A percentile compares a stretch with the other conserved stretches of the same genome.
Conservation (phyloP, 805 yeast species). For the Danielozyma ontarioensis region DNA sequence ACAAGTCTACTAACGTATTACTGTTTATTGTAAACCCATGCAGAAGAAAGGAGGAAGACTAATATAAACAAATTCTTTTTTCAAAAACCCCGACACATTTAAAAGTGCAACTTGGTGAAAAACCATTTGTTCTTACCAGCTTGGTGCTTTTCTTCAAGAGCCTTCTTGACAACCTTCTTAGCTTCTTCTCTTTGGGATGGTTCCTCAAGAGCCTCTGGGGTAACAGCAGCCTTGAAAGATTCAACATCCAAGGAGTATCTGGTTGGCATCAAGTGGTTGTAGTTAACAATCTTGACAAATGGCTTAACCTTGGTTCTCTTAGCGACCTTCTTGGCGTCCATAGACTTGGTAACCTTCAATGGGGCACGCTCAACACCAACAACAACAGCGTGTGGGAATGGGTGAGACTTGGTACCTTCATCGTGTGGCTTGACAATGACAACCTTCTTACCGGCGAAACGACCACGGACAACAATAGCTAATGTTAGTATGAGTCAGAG, state of each 20-base stretch:
- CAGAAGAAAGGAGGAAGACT: constrained; percentile 14
- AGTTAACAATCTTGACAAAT: constrained; percentile 97
- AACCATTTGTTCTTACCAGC: constrained; percentile 99
- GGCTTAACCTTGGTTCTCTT: constrained; percentile 99
- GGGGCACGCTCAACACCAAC: constrained; percentile 99
- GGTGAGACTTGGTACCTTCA: constrained; percentile 98
- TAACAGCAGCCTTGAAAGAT: constrained; percentile 83
- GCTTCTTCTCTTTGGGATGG: constrained; percentile 99
- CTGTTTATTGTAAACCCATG: constrained; percentile 26
- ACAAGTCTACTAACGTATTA: too few species aligned
- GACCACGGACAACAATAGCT: constrained; percentile 99
- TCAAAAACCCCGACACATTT: constrained; percentile 25
- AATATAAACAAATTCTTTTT: constrained; percentile 15
- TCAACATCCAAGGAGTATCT: constrained; percentile 98
- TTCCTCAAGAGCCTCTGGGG: constrained; percentile 92
- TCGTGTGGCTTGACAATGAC: constrained; percentile 98
- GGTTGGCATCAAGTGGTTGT: constrained; percentile 99
- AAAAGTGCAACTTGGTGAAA: constrained; percentile 95
- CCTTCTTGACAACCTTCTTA: constrained; percentile 97
- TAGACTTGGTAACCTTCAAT: constrained; percentile 89
- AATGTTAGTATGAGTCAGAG: constrained; percentile 15
- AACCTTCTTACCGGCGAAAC: constrained; percentile 99
- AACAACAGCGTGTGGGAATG: constrained; percentile 98
- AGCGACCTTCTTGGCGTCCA: constrained; percentile 94
- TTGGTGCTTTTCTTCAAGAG: constrained; percentile 98